phyloP scores from a whole-genome alignment of 495 filamentous ascomycete genomes.

The Acidiella bohemica region DNA sequence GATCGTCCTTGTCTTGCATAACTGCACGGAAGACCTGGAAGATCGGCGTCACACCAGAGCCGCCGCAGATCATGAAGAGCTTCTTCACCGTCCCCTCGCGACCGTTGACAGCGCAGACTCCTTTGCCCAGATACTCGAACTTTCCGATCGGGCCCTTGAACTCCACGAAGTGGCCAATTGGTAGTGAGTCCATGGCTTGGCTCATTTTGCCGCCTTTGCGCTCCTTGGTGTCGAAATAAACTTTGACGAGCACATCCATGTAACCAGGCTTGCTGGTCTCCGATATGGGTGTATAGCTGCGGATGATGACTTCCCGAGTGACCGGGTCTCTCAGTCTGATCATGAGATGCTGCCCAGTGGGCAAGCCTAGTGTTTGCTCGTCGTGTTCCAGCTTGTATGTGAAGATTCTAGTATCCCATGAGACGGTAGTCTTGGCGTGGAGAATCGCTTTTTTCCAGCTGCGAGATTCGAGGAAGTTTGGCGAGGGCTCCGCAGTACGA shows the following conservation, averaged over 20 bases:
- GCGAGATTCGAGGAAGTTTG: constrained; percentile 56
- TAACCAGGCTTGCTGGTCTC: constrained; percentile 44
- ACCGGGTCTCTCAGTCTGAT: constrained; percentile 62
- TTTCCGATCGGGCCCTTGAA: constrained; percentile 88
- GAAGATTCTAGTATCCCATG: constrained; percentile 74
- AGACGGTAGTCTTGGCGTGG: constrained; percentile 49
- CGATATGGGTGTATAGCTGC: constrained; percentile 82
- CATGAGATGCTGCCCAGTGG: constrained; percentile 82
- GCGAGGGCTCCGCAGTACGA: constrained; percentile 30
- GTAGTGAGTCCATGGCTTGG: constrained; percentile 58
- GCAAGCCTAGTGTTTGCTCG: constrained; percentile 61
- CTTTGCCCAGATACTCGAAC: constrained; percentile 65
- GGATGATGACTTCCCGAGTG: constrained; percentile 58
- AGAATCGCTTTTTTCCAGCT: constrained; percentile 60
- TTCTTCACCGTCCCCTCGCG: constrained; percentile 44
- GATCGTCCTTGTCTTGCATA: constrained; percentile 44
- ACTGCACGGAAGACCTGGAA: constrained; percentile 77
- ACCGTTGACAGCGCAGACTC: constrained; percentile 49
- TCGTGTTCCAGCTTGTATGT: constrained; percentile 65
- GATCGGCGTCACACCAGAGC: constrained; percentile 82
- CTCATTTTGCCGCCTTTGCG: constrained; percentile 72
- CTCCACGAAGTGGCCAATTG: constrained; percentile 57
- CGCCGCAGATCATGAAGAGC: constrained; percentile 84
- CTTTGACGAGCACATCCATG: constrained; percentile 67
- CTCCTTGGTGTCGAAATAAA: constrained; percentile 56